phyloP scores from a whole-genome alignment of 345 rosid genomes.

The Dipteronia sinensis region DNA sequence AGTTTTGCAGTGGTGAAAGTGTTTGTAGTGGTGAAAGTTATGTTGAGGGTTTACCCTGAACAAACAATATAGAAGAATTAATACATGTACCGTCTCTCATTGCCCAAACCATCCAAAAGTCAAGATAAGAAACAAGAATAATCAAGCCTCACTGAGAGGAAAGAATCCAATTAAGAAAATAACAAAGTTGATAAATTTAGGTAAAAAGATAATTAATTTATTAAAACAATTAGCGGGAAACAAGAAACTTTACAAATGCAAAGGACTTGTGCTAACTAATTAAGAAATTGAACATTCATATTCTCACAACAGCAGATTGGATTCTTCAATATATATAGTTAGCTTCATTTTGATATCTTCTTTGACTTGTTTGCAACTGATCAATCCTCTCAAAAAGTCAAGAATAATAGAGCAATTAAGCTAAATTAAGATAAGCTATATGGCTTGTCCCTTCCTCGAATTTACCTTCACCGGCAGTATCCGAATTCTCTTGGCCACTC shows the following conservation, averaged over 20 bases:
- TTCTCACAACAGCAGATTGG: not conserved
- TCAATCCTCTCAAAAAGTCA: not conserved
- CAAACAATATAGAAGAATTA: too few species aligned
- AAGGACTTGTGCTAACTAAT: too few species aligned
- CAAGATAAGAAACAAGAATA: not conserved
- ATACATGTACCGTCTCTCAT: too few species aligned
- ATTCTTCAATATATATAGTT: slow-evolving; percentile 2
- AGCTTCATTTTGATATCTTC: not conserved
- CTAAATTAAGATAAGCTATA: slow-evolving; percentile 10
- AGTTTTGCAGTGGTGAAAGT: too few species aligned
- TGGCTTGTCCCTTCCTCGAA: slow-evolving; percentile 44
- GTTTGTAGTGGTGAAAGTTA: too few species aligned
- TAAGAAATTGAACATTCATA: not conserved
- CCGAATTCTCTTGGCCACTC: slow-evolving; percentile 89
- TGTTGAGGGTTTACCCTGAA: too few species aligned
- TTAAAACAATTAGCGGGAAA: not conserved
- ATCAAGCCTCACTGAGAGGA: not conserved
- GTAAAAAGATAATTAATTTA: not conserved
- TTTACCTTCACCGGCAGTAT: slow-evolving; percentile 73
- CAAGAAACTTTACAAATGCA: not conserved
- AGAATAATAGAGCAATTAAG: not conserved
- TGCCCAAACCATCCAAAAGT: not conserved
- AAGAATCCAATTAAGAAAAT: not conserved
- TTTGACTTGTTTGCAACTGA: not conserved
- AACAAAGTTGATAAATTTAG: not conserved